Conservation (phyloP, 768 basidiomycete genomes). For the Rossbeevera mucosa region DNA sequence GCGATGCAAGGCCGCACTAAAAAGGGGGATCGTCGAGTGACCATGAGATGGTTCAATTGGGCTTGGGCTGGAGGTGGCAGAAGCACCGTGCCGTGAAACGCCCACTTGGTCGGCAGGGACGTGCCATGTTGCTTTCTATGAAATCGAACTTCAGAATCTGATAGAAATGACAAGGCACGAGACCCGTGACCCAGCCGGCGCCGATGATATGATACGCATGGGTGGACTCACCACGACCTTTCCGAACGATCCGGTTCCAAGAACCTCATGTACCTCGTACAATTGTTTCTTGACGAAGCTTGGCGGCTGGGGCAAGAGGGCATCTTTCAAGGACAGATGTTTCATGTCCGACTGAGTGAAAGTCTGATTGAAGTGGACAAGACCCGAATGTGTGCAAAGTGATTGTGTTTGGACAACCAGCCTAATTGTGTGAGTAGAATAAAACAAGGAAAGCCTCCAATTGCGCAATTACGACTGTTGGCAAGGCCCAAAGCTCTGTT, state of each 20-base stretch:
- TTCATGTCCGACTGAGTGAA: conserved; percentile 16
- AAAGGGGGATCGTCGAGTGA: conserved; percentile 27
- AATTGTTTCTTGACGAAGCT: conserved; percentile 84
- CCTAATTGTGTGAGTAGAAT: conserved; percentile 1
- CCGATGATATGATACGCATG: neutral
- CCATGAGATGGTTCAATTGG: conserved; percentile 16
- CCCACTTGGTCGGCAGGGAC: conserved; percentile 58
- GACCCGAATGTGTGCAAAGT: neutral
- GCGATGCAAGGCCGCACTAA: conserved; percentile 24
- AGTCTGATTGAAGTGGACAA: neutral
- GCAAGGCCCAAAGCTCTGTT: neutral
- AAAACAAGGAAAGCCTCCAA: neutral
- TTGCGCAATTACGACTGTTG: neutral
- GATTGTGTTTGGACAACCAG: neutral
- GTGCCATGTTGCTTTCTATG: conserved; percentile 71
- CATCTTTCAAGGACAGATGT: conserved; percentile 44
- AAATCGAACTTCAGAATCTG: neutral
- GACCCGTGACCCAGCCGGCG: conserved; percentile 1
- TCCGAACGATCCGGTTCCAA: conserved; percentile 86
- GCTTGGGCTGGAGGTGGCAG: conserved; percentile 32
- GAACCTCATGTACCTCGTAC: conserved; percentile 65
- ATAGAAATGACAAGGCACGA: conserved; percentile 1
- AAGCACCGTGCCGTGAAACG: conserved; percentile 56
- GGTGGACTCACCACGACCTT: conserved; percentile 67
- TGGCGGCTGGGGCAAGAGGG: conserved; percentile 75